These are phyloP conservation scores for Escovopsis sp. DNA, from an alignment of 2,329 filamentous ascomycete genomes.

Conservation along the genomic window DNA sequence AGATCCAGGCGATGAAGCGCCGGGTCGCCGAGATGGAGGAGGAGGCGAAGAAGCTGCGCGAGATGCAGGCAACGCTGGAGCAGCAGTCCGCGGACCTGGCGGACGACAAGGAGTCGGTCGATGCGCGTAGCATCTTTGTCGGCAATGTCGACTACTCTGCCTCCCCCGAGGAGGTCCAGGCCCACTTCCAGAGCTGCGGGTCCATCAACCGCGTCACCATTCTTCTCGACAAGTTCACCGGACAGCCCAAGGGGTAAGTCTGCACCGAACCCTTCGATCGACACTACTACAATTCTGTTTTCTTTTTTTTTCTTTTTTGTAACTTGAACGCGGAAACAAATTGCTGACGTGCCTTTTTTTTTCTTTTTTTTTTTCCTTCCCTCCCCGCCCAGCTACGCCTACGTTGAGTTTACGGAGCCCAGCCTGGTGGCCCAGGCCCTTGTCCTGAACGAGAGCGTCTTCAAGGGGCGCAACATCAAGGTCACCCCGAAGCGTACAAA, in stretches of 20 bases:
- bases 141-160: slow-evolving; percentile 97
- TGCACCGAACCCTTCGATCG: background rate
- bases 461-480: slow-evolving; percentile 91
- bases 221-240: slow-evolving; percentile 92
- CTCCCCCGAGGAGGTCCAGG: slow-evolving; percentile 89
- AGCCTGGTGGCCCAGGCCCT: slow-evolving; percentile 85
- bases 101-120: slow-evolving; percentile 92
- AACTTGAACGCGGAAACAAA: too few relatives aligned
- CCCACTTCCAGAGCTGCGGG: slow-evolving; percentile 93
- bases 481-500: slow-evolving; percentile 92
- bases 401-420: slow-evolving; percentile 95
- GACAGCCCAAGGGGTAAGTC: slow-evolving; percentile 92
- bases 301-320: too few relatives aligned
- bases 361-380: too few relatives aligned
- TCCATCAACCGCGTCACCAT: slow-evolving; percentile 98
- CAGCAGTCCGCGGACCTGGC: slow-evolving; percentile 68
- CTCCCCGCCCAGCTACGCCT: slow-evolving; percentile 99
- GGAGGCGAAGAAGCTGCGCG: slow-evolving; percentile 70
- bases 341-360: slow-evolving; percentile 2
- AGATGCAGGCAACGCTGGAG: slow-evolving; percentile 78
- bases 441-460: slow-evolving; percentile 90
- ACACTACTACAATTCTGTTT: too few relatives aligned
- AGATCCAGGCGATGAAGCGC: slow-evolving; percentile 77
- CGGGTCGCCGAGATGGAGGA: slow-evolving; percentile 84
- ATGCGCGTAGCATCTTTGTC: slow-evolving; percentile 91